Conservation (phyloP, 495 filamentous ascomycete genomes). For the Trichoderma orchidacearum region DNA sequence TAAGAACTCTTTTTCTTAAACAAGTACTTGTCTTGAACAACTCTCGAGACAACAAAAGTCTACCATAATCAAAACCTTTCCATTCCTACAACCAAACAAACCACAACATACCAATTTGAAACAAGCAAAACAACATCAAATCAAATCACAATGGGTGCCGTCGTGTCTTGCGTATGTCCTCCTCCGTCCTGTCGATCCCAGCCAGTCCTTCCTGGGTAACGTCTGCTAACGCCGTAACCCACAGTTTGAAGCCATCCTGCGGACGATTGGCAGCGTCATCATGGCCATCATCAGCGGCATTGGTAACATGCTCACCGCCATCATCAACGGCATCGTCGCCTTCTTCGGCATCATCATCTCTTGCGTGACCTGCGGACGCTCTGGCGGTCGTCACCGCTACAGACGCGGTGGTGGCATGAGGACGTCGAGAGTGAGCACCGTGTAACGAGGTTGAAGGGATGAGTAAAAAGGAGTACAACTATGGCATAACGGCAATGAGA, state of each 20-base stretch:
- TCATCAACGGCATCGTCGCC: constrained; percentile 67
- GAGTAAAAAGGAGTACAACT: too few species aligned
- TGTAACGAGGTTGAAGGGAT: neutral
- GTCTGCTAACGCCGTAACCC: constrained; percentile 1
- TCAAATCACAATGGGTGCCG: constrained; percentile 85
- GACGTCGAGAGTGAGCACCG: neutral
- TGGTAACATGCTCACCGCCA: constrained; percentile 56
- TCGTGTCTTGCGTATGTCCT: constrained; percentile 82
- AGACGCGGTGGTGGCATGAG: neutral
- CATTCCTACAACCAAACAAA: neutral
- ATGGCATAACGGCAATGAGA: too few species aligned
- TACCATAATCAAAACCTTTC: neutral
- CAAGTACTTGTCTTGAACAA: neutral
- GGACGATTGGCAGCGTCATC: constrained; percentile 67
- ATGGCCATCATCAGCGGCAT: constrained; percentile 78
- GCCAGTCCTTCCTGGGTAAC: constrained; percentile 1
- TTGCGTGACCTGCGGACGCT: constrained; percentile 68
- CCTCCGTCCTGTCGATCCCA: constrained; percentile 2
- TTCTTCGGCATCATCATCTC: constrained; percentile 76
- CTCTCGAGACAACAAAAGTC: neutral
- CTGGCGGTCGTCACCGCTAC: constrained; percentile 16
- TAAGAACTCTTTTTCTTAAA: neutral
- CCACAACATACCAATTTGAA: constrained; percentile 8
- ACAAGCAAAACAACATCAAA: constrained; percentile 13
- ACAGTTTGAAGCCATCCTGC: constrained; percentile 69